phyloP scores from a whole-genome alignment of 2,329 filamentous ascomycete genomes.

The Cordyceps militaris region DNA sequence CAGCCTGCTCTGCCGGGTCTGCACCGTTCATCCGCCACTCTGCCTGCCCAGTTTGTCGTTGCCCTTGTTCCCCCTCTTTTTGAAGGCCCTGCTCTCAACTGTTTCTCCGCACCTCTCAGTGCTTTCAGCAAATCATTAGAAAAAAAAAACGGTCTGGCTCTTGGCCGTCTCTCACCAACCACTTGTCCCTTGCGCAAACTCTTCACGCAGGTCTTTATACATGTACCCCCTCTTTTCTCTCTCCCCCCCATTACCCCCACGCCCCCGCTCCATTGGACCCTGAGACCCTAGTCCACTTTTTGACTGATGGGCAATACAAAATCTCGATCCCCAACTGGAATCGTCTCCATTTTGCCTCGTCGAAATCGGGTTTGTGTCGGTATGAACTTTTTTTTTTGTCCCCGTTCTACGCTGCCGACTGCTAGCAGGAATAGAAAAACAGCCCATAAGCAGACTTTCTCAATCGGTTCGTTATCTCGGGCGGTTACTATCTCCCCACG shows the following conservation, averaged over 20 bases:
- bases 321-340: conserved; percentile 11
- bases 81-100: no score
- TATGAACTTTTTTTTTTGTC: neutral
- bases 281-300: conserved; percentile 12
- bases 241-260: neutral
- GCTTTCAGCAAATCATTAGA: no score
- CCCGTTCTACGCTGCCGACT: no score
- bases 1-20: neutral
- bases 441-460: no score
- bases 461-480: no score
- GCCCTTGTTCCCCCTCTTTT: neutral
- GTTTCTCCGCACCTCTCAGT: neutral
- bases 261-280: conserved; percentile 8
- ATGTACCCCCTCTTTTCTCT: neutral
- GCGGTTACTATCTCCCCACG: no score
- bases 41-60: neutral
- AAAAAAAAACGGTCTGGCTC: no score
- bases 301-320: conserved; percentile 12
- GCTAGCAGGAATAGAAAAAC: no score
- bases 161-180: neutral
- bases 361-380: neutral
- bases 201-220: neutral
- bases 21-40: neutral
- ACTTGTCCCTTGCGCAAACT: neutral
- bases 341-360: neutral